Evolutionary conservation across 352 stramenopile genomes (phyloP), one percentile per base, ranked within the genome.

Genomic region (Aphanomyces stellatus): DNA sequence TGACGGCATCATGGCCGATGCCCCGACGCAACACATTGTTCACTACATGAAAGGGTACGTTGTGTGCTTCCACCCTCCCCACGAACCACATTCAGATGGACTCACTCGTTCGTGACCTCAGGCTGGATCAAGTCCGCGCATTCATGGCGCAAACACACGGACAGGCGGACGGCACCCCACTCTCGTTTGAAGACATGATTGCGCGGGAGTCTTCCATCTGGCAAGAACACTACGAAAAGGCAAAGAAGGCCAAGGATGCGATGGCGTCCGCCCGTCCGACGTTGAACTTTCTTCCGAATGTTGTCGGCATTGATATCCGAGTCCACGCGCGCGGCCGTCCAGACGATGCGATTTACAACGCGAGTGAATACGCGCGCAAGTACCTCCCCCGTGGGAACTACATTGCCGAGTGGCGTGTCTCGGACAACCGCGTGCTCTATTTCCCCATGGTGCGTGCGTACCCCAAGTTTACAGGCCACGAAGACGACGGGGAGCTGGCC

Each of bases 381-480:
- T 80, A 75, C 73, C 76, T 89, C 51, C 84, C 84, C 31, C 79
- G 84, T 0, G 84, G 84, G 30, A 93, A 93, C 70, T 93, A 81
- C 65, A 71, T 93, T 19, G 79, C 75, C 24, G 70, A 85, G 53
- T 90, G 74, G 74, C 4, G 15, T 27, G 19, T 67, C 28, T 37
- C 33, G 40, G 55, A 48, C 19, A 55, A 31, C 42, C 70, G 51
- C 25, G 43, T 25, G 57, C 42, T 31, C 37, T 69, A 74, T 51
- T 87, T 93, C 46, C 84, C 84, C 0, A 42, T 93, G 4, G 27
- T 93, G 6, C 82, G 84, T 40, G 84, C 79, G 22, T 91, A 90
- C 65, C 78, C 78, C 51, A 93, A 93, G 68, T 93, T 93, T 28
- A 89, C 82, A 22, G 84, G 84, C 17, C 84, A 93, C 55, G 84